Base-by-base conservation (phyloP, 768 basidiomycete species). In the Rubroboletus satanas region DNA sequence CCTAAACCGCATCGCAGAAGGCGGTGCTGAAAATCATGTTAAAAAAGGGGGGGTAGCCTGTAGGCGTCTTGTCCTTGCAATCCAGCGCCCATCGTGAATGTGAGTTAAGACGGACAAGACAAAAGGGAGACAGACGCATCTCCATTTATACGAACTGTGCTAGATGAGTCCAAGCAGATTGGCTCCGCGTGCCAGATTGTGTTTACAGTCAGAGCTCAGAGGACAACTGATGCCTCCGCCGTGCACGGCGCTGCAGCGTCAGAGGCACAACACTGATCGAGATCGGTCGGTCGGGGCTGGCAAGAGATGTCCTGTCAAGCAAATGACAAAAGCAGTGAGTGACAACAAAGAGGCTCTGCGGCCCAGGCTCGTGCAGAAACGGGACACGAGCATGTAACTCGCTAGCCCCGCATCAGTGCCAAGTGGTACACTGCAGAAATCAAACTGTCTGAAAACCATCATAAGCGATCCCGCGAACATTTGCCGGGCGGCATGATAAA, bases 391-490 rank as follows among this genome's bases (percentile, higher is more conserved):
- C 26, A 29, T 47, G 49, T 43, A 47, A 50, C 42, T 28, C 43
- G 32, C 31, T 32, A n/a, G 49, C 21, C 26, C 21, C 35, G 26
- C 26, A 23, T 18, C 21, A 33, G 21, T 21, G 21, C 21, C 21
- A 21, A 41, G 14, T 21, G 21, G 31, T 49, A 29, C 26, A 10
- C 37, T 38, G 17, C 12, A 57, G 41, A 42, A 17, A 43, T 12
- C 44, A 39, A 47, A 18, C 6, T 28, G 39, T 43, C 35, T 36
- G 52, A 45, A 59, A 51, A 38, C 23, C 4, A 45, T 0, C 23
- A 31, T 60, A 66, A 68, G 67, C 67, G 67, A 65, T 68, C 67
- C 67, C 67, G 67, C 67, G 67, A 68, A 60, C 59, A 50, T 66
- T 67, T 64, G 52, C 62, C 67, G 62, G 57, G 52, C 67, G 64